Percentiles rank a stretch among this genome's conserved stretches.
Evolutionary conservation across 1,139 yeast genomes (phyloP).

Genomic region (Arxiozyma bovina): DNA sequence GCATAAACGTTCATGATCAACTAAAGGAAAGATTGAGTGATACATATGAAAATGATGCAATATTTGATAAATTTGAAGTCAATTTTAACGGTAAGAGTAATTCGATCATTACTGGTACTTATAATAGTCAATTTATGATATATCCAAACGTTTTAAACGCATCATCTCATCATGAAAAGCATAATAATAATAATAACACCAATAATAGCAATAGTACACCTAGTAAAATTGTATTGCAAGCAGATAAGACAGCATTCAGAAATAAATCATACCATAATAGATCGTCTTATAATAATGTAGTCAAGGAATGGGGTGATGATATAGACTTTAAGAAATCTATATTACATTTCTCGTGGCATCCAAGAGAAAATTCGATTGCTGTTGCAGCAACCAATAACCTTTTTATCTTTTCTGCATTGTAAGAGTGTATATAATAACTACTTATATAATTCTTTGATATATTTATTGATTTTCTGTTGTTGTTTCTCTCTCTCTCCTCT

Average conservation of each 20-base stretch:
- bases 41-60: constrained; percentile 96
- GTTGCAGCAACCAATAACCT: constrained; percentile 97
- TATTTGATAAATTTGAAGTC: constrained; percentile 96
- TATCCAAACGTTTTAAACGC: constrained; percentile 68
- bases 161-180: constrained; percentile 9
- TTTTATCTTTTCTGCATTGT: constrained; percentile 66
- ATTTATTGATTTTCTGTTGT: neutral
- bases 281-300: constrained; percentile 31
- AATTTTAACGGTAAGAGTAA: constrained; percentile 90
- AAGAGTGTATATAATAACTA: constrained; percentile 7
- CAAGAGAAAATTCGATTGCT: constrained; percentile 91
- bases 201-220: no score
- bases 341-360: constrained; percentile 97
- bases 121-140: constrained; percentile 93
- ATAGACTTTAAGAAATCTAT: constrained; percentile 93
- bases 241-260: constrained; percentile 96
- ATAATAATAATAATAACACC: constrained; percentile 1
- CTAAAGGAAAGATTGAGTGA: constrained; percentile 89
- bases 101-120: constrained; percentile 93
- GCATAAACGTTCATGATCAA: constrained; percentile 93
- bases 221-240: constrained; percentile 78
- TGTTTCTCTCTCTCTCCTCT: neutral
- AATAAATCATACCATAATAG: constrained; percentile 27
- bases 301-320: constrained; percentile 59
- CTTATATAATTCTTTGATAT: no score